A percentile compares a stretch with the other conserved stretches of the same genome.
Evolutionary conservation across 2,329 filamentous ascomycete species (phyloP).

Genomic region (Colletotrichum sp.): DNA sequence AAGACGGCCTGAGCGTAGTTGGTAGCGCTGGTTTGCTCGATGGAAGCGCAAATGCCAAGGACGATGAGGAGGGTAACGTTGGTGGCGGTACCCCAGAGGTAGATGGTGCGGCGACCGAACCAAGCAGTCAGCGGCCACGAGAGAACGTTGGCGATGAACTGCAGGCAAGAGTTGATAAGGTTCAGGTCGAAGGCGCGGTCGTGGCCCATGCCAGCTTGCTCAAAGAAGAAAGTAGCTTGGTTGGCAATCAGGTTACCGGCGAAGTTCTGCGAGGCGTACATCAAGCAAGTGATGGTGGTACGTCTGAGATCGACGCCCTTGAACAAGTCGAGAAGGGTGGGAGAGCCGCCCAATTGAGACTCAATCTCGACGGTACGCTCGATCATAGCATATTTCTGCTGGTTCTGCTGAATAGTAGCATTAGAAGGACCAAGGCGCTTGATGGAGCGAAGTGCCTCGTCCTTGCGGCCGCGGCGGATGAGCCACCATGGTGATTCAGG

Average conservation of each 20-base stretch:
- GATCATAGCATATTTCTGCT: constrained; percentile 61
- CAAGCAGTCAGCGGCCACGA: constrained; percentile 39
- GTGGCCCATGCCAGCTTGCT: constrained; percentile 31
- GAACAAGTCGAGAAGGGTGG: constrained; percentile 55
- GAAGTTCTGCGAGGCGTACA: constrained; percentile 64
- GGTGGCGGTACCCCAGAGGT: constrained; percentile 37
- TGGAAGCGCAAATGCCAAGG: constrained; percentile 38
- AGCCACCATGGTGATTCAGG: constrained; percentile 62
- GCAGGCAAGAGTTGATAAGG: constrained; percentile 30
- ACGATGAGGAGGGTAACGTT: constrained; percentile 40
- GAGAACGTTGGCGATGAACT: constrained; percentile 36
- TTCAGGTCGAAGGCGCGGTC: constrained; percentile 28
- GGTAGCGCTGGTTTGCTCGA: constrained; percentile 32
- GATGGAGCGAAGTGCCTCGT: constrained; percentile 48
- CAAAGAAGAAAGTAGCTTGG: constrained; percentile 66
- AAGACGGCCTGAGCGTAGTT: constrained; percentile 43
- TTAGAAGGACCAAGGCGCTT: constrained; percentile 44
- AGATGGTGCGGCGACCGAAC: constrained; percentile 45
- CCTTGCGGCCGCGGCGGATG: constrained; percentile 49
- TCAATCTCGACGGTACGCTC: constrained; percentile 60
- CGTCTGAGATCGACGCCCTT: constrained; percentile 59
- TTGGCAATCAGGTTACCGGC: constrained; percentile 67
- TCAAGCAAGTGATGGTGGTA: constrained; percentile 60
- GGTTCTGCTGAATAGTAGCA: constrained; percentile 32
- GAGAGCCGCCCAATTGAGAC: constrained; percentile 42